Evolutionary conservation across 495 filamentous ascomycete species (phyloP).

Genomic region (Aspergillus biplanus): DNA sequence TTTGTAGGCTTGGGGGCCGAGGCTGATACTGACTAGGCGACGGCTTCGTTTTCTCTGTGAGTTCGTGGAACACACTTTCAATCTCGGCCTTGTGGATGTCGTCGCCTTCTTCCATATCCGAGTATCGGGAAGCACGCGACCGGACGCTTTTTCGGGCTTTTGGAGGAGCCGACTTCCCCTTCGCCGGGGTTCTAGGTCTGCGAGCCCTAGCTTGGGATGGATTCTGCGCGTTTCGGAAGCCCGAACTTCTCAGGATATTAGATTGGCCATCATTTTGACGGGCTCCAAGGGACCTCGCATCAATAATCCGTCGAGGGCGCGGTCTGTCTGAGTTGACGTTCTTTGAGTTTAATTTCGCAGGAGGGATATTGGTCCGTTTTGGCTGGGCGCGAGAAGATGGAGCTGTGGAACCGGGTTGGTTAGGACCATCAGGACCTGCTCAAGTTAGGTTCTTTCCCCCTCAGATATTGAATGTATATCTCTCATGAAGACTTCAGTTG

Average conservation of each 20-base stretch:
- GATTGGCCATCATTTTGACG: slow-evolving; percentile 31
- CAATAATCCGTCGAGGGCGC: slow-evolving; percentile 39
- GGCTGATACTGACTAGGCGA: slow-evolving; percentile 42
- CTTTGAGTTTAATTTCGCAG: slow-evolving; percentile 24
- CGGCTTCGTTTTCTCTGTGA: slow-evolving; percentile 35
- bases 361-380: slow-evolving; percentile 27
- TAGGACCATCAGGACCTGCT: neutral
- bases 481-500: no score
- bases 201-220: slow-evolving; percentile 24
- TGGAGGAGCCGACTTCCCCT: slow-evolving; percentile 5
- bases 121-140: slow-evolving; percentile 11
- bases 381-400: slow-evolving; percentile 19
- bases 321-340: slow-evolving; percentile 24
- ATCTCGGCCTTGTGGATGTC: slow-evolving; percentile 29
- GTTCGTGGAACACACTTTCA: slow-evolving; percentile 37
- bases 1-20: slow-evolving; percentile 30
- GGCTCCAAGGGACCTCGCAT: slow-evolving; percentile 48
- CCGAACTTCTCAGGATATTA: slow-evolving; percentile 41
- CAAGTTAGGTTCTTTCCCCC: no score
- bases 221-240: slow-evolving; percentile 29
- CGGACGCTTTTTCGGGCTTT: slow-evolving; percentile 24
- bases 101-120: slow-evolving; percentile 33
- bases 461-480: no score
- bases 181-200: slow-evolving; percentile 24
- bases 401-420: slow-evolving; percentile 1